Evolutionary conservation across 352 stramenopile genomes (phyloP).

Genomic region (Elongisporangium undulatum): DNA sequence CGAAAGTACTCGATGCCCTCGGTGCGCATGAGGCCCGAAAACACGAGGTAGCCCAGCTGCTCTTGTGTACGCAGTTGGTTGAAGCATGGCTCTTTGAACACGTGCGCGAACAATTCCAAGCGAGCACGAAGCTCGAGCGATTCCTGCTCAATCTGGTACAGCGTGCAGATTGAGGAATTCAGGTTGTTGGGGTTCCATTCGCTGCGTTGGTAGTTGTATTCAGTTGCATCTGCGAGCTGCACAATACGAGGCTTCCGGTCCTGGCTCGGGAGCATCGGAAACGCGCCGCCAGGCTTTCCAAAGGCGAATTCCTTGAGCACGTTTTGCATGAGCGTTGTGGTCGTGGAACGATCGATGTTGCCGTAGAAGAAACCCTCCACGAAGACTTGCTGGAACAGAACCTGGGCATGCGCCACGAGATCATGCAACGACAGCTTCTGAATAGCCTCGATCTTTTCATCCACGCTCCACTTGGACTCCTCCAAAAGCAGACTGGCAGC

Average conservation of each 20-base stretch:
- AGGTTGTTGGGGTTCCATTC: constrained; percentile 70
- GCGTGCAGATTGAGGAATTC: constrained; percentile 71
- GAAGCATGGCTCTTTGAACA: constrained; percentile 89
- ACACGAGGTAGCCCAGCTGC: constrained; percentile 90
- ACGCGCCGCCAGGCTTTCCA: constrained; percentile 13
- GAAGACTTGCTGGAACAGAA: constrained; percentile 68
- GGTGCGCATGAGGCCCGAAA: constrained; percentile 36
- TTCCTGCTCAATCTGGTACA: constrained; percentile 67
- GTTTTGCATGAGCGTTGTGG: constrained; percentile 30
- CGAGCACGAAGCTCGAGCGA: constrained; percentile 34
- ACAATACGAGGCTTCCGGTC: constrained; percentile 45
- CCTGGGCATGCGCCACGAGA: constrained; percentile 41
- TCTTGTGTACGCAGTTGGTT: constrained; percentile 92
- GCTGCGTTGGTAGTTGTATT: constrained; percentile 49
- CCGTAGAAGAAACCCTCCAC: constrained; percentile 71
- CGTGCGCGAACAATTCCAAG: constrained; percentile 80
- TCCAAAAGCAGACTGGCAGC: constrained; percentile 72
- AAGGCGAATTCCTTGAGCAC: constrained; percentile 43
- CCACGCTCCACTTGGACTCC: constrained; percentile 67
- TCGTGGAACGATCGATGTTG: constrained; percentile 37
- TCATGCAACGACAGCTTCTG: constrained; percentile 47
- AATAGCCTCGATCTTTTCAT: constrained; percentile 82
- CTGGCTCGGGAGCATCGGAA: constrained; percentile 49
- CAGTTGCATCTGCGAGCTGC: constrained; percentile 34
- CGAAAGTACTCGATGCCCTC: constrained; percentile 64